phyloP scores from a whole-genome alignment of 768 basidiomycete genomes.

The Boletus speciosus region DNA sequence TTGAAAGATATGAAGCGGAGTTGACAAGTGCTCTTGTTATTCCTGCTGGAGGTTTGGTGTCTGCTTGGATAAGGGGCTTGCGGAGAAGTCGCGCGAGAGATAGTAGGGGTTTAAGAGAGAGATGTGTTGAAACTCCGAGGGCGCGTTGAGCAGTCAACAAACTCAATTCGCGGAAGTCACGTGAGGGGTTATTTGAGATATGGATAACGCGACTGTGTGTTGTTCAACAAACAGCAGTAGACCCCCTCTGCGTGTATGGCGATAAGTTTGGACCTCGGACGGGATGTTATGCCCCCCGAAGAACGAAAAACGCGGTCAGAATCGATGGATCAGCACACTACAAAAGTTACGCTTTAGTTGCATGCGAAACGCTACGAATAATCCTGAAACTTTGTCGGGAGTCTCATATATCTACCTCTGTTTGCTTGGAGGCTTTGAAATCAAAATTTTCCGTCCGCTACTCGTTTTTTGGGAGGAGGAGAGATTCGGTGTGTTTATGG shows the following conservation, averaged over 20 bases:
- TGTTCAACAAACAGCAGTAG: constrained; percentile 2
- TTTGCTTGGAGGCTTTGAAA: constrained; percentile 18
- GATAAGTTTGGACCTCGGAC: not conserved
- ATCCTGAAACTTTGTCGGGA: constrained; percentile 14
- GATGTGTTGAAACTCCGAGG: constrained; percentile 40
- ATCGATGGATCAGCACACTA: not conserved
- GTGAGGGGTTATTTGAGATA: constrained; percentile 35
- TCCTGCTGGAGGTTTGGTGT: constrained; percentile 13
- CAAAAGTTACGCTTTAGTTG: constrained; percentile 16
- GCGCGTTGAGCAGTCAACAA: constrained; percentile 39
- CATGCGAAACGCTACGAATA: constrained; percentile 18
- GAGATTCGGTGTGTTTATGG: constrained; percentile 30
- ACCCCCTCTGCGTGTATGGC: not conserved
- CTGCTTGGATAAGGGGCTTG: constrained; percentile 11
- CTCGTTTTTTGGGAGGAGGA: constrained; percentile 24
- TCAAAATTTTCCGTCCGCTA: constrained; percentile 28
- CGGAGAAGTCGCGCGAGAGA: constrained; percentile 32
- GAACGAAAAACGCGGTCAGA: constrained; percentile 16
- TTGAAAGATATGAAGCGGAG: constrained; percentile 16
- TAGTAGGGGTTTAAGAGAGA: constrained; percentile 48
- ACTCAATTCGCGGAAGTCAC: constrained; percentile 39
- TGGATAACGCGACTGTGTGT: constrained; percentile 13
- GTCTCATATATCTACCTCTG: constrained; percentile 14
- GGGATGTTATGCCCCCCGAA: constrained; percentile 14
- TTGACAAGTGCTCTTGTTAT: constrained; percentile 16